A percentile compares a stretch with the other conserved stretches of the same genome.
Conservation (phyloP, 768 basidiomycete species). For the Auriscalpium microsporum region DNA sequence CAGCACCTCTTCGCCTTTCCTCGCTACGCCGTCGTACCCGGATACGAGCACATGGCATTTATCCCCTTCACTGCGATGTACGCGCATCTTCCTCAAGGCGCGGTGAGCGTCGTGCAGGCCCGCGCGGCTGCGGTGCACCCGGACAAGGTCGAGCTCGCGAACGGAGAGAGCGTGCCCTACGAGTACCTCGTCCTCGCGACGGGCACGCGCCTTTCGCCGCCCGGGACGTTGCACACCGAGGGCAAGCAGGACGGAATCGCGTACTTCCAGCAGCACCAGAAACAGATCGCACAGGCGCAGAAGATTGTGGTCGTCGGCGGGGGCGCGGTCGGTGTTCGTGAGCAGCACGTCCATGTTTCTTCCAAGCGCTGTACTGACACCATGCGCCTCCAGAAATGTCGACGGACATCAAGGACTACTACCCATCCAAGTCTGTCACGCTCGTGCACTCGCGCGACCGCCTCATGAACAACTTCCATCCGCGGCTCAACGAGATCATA, state of each 20-base stretch:
- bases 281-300: slow-evolving; percentile 21
- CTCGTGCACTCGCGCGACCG: slow-evolving; percentile 20
- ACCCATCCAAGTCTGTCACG: slow-evolving; percentile 18
- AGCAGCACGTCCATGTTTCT: too few species aligned
- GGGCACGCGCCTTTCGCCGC: slow-evolving; percentile 19
- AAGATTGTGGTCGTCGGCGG: slow-evolving; percentile 29
- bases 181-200: slow-evolving; percentile 30
- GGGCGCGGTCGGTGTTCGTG: slow-evolving; percentile 24
- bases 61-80: slow-evolving; percentile 25
- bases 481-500: slow-evolving; percentile 19
- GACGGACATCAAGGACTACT: slow-evolving; percentile 19
- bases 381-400: slow-evolving; percentile 17
- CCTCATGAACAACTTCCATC: slow-evolving; percentile 21
- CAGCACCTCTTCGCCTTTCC: slow-evolving; percentile 29
- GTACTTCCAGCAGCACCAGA: slow-evolving; percentile 22
- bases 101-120: slow-evolving; percentile 17
- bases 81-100: slow-evolving; percentile 16
- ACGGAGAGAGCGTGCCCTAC: slow-evolving; percentile 21
- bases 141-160: slow-evolving; percentile 15
- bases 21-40: slow-evolving; percentile 21
- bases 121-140: slow-evolving; percentile 15
- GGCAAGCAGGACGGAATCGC: slow-evolving; percentile 22
- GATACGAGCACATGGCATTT: slow-evolving; percentile 23
- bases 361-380: too few species aligned
- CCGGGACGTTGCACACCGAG: slow-evolving; percentile 12